Base-by-base conservation (phyloP, 2,329 filamentous ascomycete species). In the Sclerotiophoma versabilis region DNA sequence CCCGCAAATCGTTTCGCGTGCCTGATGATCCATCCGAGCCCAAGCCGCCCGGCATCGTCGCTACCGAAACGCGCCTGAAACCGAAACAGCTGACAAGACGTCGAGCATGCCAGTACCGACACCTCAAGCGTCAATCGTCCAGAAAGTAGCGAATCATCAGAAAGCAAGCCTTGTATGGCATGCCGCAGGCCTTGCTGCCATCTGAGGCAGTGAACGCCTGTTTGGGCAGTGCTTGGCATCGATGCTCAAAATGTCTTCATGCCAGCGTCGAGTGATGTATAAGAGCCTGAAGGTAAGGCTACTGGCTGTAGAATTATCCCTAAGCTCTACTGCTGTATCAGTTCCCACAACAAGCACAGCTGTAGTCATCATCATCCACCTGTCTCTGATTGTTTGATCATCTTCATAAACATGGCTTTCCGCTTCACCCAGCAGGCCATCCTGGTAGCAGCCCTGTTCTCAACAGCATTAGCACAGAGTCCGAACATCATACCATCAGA, bases 1-100 rank as follows among this genome's bases (percentile, higher is more conserved):
- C 17, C 8, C 11, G 15, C 29, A 26, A 4, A 38, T 27, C 32
- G 7, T 15, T 11, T 15, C 19, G 36, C 6, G n/a, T 39, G 27
- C 29, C 30, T 49, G 22, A 17, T 15, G 3, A 6, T 5, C 20
- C 22, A 33, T 27, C 17, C 38, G 14, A 44, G 33, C 44, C 38
- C 41, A 41, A 62, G 51, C 53, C 64, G 56, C 56, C 52, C 61
- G 64, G 62, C 42, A 54, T 30, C 30, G 41, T 36, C 20, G 29
- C 50, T 55, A 47, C 63, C 62, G 65, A 66, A 62, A 61, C 59
- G 39, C 34, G 10, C 11, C 50, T 68, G 65, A 68, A 66, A 66
- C 65, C 52, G 59, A 60, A 60, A 59, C 56, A 38, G 60, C 43
- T 54, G 60, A 64, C 65, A 65, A 59, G 60, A 43, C 44, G 38